Conservation (phyloP, 192 early-diverging fungal species). For the Coemansia sp. region DNA sequence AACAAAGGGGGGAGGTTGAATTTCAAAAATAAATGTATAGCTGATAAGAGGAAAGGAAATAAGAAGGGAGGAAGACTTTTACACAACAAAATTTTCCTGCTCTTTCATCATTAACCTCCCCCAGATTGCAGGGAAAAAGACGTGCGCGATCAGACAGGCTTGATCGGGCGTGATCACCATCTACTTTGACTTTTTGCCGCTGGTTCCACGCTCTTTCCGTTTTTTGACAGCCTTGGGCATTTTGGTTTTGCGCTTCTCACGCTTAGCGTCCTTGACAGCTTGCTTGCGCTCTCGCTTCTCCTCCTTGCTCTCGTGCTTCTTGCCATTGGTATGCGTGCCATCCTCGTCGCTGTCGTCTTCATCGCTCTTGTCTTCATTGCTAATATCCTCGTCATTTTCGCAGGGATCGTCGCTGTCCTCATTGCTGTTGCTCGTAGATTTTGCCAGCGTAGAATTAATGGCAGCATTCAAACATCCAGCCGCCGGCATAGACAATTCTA, state of each 20-base stretch:
- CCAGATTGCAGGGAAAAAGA: neutral
- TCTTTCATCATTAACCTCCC: no score
- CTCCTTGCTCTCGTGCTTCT: conserved; percentile 85
- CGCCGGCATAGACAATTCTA: neutral
- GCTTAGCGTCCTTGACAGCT: conserved; percentile 84
- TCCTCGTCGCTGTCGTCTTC: conserved; percentile 23
- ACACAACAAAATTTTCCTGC: no score
- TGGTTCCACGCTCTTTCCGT: conserved; percentile 76
- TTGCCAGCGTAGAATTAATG: conserved; percentile 12
- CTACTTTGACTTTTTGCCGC: conserved; percentile 65
- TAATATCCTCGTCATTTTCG: neutral
- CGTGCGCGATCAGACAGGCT: neutral
- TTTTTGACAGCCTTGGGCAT: conserved; percentile 97
- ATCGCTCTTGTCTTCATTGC: conserved; percentile 13
- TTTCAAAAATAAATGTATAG: neutral
- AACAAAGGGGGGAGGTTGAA: neutral
- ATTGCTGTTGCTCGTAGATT: neutral
- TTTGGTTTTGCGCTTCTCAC: conserved; percentile 92
- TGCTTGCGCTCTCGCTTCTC: conserved; percentile 88
- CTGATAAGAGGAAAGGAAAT: neutral
- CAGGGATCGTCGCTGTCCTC: conserved; percentile 8
- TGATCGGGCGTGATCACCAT: neutral
- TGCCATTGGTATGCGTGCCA: conserved; percentile 56
- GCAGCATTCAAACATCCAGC: conserved; percentile 19
- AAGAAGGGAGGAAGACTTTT: no score